Conservation (phyloP, 306 rosid genomes). For the Prunus mira region DNA sequence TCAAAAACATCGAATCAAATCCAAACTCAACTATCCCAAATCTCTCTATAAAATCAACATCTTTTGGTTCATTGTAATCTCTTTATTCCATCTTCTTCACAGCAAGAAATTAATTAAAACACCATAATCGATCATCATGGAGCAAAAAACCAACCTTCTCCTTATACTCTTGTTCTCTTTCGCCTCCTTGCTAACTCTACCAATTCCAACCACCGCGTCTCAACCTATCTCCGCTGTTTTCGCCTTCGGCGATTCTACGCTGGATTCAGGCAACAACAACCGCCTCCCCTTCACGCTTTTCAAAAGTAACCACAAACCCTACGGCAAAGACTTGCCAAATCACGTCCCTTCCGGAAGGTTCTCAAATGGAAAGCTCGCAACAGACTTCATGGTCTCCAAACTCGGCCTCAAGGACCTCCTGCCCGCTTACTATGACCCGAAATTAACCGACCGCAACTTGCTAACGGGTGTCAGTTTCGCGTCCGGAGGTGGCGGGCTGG, state of each 20-base stretch:
- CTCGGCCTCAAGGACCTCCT: constrained; percentile 43
- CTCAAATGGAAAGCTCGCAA: constrained; percentile 36
- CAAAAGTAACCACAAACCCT: constrained; percentile 31
- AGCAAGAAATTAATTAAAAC: not conserved
- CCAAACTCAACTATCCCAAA: not conserved
- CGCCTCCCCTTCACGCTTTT: not conserved
- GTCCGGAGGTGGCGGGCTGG: constrained; percentile 41
- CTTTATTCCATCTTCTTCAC: not conserved
- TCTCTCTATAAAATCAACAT: not conserved
- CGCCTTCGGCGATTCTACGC: constrained; percentile 49
- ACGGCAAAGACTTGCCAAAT: constrained; percentile 31
- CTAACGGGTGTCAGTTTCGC: constrained; percentile 47
- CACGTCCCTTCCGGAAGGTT: constrained; percentile 38
- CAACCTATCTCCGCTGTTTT: constrained; percentile 20
- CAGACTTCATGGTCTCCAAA: constrained; percentile 29
- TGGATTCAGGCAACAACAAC: constrained; percentile 48
- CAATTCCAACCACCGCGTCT: constrained; percentile 7
- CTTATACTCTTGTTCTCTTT: not conserved
- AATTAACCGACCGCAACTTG: constrained; percentile 20
- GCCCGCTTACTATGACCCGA: constrained; percentile 32
- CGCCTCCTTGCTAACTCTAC: not conserved
- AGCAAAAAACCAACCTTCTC: not conserved
- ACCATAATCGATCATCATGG: not conserved
- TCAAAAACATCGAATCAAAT: not conserved
- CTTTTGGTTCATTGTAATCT: not conserved